Conservation (phyloP, 371 early-diverging fungal species). For the Mucor lusitanicus region DNA sequence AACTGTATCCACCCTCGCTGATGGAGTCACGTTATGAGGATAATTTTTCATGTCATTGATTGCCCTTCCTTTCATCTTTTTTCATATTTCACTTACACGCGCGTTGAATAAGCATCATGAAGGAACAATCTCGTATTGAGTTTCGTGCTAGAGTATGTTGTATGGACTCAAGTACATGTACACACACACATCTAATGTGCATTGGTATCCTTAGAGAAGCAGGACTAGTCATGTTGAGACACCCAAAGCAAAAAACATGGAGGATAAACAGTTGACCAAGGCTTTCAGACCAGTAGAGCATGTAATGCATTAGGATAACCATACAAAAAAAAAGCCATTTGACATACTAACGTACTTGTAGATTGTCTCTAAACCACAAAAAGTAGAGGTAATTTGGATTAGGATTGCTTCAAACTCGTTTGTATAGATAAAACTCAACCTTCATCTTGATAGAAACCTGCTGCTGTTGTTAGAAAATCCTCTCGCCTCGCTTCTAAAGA, state of each 20-base stretch:
- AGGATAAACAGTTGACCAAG: not conserved
- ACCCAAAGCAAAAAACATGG: not conserved
- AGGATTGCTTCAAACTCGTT: too few relatives aligned
- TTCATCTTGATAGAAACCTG: not conserved
- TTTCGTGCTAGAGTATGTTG: constrained; percentile 16
- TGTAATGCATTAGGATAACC: not conserved
- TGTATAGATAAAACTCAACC: not conserved
- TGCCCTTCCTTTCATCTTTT: not conserved
- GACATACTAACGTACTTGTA: not conserved
- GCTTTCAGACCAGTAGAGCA: not conserved
- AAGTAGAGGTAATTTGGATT: constrained; percentile 1
- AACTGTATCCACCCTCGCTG: not conserved
- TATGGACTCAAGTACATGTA: not conserved
- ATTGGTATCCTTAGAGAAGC: not conserved
- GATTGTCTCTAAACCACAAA: constrained; percentile 1
- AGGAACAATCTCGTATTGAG: constrained; percentile 2
- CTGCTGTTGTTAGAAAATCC: not conserved
- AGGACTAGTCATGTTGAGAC: not conserved
- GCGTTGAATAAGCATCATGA: constrained; percentile 9
- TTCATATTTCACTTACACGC: not conserved
- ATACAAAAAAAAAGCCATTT: not conserved
- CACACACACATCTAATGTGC: not conserved
- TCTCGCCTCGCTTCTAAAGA: constrained; percentile 4
- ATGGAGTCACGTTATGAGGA: not conserved
- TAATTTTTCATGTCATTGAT: not conserved